Base-by-base conservation (phyloP, 1,139 yeast genomes). In the Debaryomyces coudertii region DNA sequence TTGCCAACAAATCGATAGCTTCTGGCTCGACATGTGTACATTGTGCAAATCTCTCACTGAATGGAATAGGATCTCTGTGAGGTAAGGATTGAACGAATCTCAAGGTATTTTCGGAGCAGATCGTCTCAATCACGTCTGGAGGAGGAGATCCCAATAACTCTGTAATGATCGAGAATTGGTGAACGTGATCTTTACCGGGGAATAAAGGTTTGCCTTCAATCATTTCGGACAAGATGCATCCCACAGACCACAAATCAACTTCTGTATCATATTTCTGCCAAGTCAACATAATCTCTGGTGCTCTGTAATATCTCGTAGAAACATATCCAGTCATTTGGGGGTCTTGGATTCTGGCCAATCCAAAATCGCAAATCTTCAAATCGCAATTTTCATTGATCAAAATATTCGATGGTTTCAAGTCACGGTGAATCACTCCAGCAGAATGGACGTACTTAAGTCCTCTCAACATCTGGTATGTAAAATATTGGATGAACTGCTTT, bases 231-330 rank as follows among this genome's bases (percentile, higher is more conserved):
- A 93, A 88, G 53, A 93, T 93, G 71, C 99, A 93, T 14, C 98
- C 99, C n/a, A 96, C 97, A 14, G 96, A 87, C 99, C 99, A 93
- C 59, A 93, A 87, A 66, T 93, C 99, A 35, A 95, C 99, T 69
- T 93, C 98, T n/a, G 90, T 87, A 63, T 93, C 98, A 71, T 93
- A 93, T 67, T 95, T 92, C 68, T 93, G 99, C 99, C 99, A 93
- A 22, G 98, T 92, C 56, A 93, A 79, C 99, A 93, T 93, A 67
- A 93, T 93, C 68, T 93, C 99, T 0, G 99, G 99, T 0, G 99
- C 99, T 53, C 99, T 75, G 67, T 93, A 93, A 98, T 99, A 93
- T 62, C 98, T 77, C 0, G 99, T 92, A 25, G 99, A 98, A 27
- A 93, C 98, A 64, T 93, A 93, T 63, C 93, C 99, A 0, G 99